Evolutionary conservation across 2,329 filamentous ascomycete genomes (phyloP), one percentile per base, ranked within the genome.

Genomic region (Arachnomyces sp.): DNA sequence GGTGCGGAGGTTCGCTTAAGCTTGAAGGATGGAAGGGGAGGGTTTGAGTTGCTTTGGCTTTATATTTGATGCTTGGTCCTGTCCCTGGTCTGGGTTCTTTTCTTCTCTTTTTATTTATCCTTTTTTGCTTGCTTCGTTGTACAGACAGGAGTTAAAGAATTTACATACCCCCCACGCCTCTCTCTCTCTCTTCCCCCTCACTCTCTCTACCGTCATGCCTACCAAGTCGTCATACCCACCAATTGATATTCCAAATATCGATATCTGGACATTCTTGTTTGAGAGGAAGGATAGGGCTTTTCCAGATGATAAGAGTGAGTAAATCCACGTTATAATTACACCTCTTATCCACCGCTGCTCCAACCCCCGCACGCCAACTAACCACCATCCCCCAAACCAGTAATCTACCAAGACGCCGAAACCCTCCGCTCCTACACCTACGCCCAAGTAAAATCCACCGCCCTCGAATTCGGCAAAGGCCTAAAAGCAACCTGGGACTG

Each of bases 261-360:
- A 93, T 59, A 58, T 94, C 36, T 94, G 85, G 84, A 73, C 72
- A 0, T 79, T 88, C 43, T 66, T 93, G 34, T 88, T 94, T 54
- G 81, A 88, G 51, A 69, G 74, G 42, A 79, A 76, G 49, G 70
- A 82, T 49, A 77, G 66, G 48, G 61, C 66, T 2, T 93, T 77
- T 53, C 70, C 81, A 1, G 81, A 88, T 49, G 72, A 84, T 53
- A 86, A 90, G 68, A 73, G 85, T 87, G 63, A 40, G 64, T 50
- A 17, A 20, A 12, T 28, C 7, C 3, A 17, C 28, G 31, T 29
- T 49, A 8, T 31, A 30, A 20, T 31, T 45, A 25, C 20, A 25
- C 36, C 36, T 18, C 12, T 17, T 33, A 33, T 35, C 7, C 1
- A 12, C 31, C 13, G 20, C 14, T 37, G 13, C 18, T 25, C 14